These are phyloP conservation scores for Skeletonema potamos DNA, from an alignment of 108 stramenopile genomes.

Conservation along the genomic window DNA sequence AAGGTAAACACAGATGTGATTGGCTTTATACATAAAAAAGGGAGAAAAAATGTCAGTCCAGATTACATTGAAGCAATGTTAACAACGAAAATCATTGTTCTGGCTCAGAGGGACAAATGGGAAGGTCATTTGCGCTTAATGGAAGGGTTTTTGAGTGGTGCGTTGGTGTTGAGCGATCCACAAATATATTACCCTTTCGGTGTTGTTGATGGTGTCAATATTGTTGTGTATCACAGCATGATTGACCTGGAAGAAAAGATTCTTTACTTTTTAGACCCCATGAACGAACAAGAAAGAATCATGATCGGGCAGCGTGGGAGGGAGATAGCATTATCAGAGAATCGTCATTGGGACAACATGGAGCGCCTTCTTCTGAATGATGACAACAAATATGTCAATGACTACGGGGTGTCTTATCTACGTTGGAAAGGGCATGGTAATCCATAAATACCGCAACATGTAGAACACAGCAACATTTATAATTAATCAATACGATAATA, in stretches of 20 bases:
- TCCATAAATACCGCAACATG: background rate
- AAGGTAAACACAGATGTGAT: background rate
- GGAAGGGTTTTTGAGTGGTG: constrained; percentile 63
- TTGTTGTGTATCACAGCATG: constrained; percentile 49
- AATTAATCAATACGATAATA: background rate
- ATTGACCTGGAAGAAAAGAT: constrained; percentile 27
- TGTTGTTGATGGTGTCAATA: constrained; percentile 29
- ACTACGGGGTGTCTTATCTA: background rate
- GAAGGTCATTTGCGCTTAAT: constrained; percentile 68
- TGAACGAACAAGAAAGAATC: constrained; percentile 35
- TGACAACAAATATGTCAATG: background rate
- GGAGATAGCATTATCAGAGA: constrained; percentile 49
- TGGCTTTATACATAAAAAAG: constrained; percentile 3
- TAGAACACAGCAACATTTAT: background rate
- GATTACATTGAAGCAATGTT: constrained; percentile 44
- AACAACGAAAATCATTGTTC: constrained; percentile 57
- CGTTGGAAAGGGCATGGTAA: background rate
- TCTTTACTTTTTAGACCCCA: constrained; percentile 41
- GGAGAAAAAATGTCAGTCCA: constrained; percentile 4
- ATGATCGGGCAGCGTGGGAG: constrained; percentile 45
- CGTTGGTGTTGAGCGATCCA: constrained; percentile 59
- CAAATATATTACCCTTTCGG: constrained; percentile 51
- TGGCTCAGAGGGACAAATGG: constrained; percentile 68
- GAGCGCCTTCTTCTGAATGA: constrained; percentile 13
- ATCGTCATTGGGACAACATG: constrained; percentile 58